Percentiles rank a stretch among this genome's conserved stretches.
Evolutionary conservation across 495 filamentous ascomycete species (phyloP).

Genomic region (Penicillium robsamsonii): DNA sequence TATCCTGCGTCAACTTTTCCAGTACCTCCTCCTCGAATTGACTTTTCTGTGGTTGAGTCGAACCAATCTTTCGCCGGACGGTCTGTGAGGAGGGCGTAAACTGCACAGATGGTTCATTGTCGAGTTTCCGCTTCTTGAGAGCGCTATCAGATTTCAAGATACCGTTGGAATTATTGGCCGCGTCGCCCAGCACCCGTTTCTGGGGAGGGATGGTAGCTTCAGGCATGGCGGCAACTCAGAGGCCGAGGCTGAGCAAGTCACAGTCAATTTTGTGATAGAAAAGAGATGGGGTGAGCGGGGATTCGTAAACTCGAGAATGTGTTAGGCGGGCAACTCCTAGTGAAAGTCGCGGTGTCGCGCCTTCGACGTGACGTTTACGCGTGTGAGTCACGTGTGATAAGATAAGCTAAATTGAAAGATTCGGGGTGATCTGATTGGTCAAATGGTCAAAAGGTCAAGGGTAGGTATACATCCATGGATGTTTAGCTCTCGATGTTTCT

Average conservation of each 20-base stretch:
- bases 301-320: constrained; percentile 9
- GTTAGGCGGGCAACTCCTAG: constrained; percentile 17
- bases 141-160: constrained; percentile 45
- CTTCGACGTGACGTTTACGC: constrained; percentile 31
- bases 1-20: constrained; percentile 92
- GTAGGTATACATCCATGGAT: too few species aligned
- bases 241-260: not conserved
- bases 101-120: constrained; percentile 52
- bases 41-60: constrained; percentile 79
- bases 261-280: not conserved
- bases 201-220: constrained; percentile 47
- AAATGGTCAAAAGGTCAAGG: not conserved
- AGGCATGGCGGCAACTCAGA: constrained; percentile 43
- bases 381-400: constrained; percentile 30
- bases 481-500: not conserved
- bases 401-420: constrained; percentile 15
- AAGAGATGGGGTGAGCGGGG: not conserved
- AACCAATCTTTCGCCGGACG: constrained; percentile 56
- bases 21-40: constrained; percentile 91
- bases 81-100: constrained; percentile 59
- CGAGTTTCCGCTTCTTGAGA: constrained; percentile 79
- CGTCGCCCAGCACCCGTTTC: constrained; percentile 61
- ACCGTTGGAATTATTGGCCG: constrained; percentile 52
- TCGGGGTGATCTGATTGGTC: constrained; percentile 4
- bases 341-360: constrained; percentile 26